These are phyloP conservation scores for Klebsormidium nitens DNA, from an alignment of 139 green algal species.

Conservation along the genomic window DNA sequence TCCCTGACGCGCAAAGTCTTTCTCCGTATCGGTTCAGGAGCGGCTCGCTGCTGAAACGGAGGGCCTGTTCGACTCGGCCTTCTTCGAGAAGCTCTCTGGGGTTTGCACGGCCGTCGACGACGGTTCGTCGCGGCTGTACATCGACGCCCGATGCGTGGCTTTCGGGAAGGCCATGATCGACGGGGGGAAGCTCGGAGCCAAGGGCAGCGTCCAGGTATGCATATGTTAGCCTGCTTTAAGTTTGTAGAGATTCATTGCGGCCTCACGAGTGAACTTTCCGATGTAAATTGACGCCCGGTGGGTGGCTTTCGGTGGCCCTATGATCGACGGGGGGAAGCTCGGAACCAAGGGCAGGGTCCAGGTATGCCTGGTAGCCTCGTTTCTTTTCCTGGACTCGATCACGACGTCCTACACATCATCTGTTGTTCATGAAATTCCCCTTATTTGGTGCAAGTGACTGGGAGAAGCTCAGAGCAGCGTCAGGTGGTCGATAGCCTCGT, in stretches of 20 bases:
- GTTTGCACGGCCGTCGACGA: constrained; percentile 17
- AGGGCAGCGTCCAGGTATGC: constrained; percentile 35
- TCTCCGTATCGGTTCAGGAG: no score
- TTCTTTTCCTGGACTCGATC: no score
- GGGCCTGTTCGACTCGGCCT: constrained; percentile 15
- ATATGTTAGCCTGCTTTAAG: background rate
- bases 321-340: constrained; percentile 34
- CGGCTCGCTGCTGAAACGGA: constrained; percentile 13
- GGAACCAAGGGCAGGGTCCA: constrained; percentile 37
- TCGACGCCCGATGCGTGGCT: constrained; percentile 31
- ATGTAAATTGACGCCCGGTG: constrained; percentile 30
- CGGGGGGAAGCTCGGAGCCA: constrained; percentile 26
- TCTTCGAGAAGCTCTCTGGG: constrained; percentile 38
- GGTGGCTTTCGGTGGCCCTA: constrained; percentile 21
- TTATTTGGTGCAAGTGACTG: no score
- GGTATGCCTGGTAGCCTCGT: constrained; percentile 1
- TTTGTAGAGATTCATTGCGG: no score
- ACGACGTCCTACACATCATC: no score
- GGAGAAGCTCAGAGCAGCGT: no score
- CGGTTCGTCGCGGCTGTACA: constrained; percentile 12
- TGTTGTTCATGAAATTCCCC: no score
- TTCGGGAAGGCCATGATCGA: constrained; percentile 37
- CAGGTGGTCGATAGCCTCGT: no score
- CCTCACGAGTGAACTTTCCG: no score
- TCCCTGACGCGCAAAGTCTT: no score